These are phyloP conservation scores for Helianthus tuberosus DNA, from an alignment of 129 eudicot genomes.

Conservation along the genomic window DNA sequence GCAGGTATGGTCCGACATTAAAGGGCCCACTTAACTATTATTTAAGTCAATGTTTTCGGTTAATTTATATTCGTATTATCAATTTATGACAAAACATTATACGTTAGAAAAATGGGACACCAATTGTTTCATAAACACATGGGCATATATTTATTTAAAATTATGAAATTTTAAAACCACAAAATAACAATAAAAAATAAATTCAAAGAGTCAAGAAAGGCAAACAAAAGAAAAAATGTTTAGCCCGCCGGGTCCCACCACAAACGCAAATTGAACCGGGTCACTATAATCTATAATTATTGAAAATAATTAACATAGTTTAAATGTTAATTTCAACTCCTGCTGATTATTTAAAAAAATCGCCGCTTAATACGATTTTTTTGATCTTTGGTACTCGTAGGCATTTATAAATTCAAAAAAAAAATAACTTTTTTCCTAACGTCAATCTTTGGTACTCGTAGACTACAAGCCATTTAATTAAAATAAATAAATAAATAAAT, in stretches of 20 bases:
- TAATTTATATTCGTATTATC: neutral
- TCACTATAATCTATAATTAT: neutral
- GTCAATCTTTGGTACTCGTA: no score
- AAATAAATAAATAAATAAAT: neutral
- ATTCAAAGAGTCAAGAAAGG: slow-evolving; percentile 20
- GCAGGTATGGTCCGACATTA: slow-evolving; percentile 1
- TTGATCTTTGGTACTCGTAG: neutral
- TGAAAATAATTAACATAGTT: no score
- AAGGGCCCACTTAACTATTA: slow-evolving; percentile 4
- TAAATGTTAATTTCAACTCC: no score
- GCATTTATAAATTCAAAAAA: neutral
- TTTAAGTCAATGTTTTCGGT: neutral
- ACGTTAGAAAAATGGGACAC: no score
- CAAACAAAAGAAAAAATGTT: neutral
- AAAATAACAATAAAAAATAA: neutral
- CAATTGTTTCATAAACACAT: no score
- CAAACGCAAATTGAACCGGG: slow-evolving; percentile 24
- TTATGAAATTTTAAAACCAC: neutral
- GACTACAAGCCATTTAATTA: no score
- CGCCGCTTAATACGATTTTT: neutral
- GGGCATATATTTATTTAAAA: no score
- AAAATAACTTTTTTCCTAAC: neutral
- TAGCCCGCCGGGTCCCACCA: neutral
- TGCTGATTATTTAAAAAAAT: neutral
- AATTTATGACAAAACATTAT: no score